A percentile compares a stretch with the other conserved stretches of the same genome.
Evolutionary conservation across 2,329 filamentous ascomycete species (phyloP).

Genomic region (Scytalidium sp.): DNA sequence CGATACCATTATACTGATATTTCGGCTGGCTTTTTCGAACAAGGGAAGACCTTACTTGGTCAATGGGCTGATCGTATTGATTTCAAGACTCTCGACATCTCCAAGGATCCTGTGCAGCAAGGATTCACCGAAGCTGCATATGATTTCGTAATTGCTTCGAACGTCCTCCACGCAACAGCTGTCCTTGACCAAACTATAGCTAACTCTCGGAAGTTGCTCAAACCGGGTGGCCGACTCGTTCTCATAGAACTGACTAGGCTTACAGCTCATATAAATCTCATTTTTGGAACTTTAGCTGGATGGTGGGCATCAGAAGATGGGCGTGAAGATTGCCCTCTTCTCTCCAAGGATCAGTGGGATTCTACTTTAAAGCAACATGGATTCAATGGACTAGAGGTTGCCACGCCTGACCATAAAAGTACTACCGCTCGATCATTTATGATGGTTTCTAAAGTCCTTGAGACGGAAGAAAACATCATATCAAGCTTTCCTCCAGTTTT

Average conservation of each 20-base stretch:
- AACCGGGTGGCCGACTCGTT: conserved; percentile 35
- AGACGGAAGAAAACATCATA: not conserved
- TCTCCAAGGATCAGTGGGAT: conserved; percentile 9
- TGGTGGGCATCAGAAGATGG: conserved; percentile 33
- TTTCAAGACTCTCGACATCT: conserved; percentile 31
- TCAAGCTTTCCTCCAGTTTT: not conserved
- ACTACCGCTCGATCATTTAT: not conserved
- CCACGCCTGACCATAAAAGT: conserved; percentile 2
- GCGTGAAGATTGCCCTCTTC: conserved; percentile 16
- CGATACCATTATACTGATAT: conserved; percentile 5
- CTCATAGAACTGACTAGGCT: conserved; percentile 15
- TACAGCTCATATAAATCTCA: conserved; percentile 1
- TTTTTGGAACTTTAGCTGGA: conserved; percentile 30
- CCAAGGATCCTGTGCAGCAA: conserved; percentile 21
- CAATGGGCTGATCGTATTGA: conserved; percentile 7
- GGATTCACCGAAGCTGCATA: conserved; percentile 26
- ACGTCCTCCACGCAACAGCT: conserved; percentile 35
- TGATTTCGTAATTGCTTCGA: conserved; percentile 34
- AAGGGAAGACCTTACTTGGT: conserved; percentile 23
- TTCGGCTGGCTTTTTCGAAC: conserved; percentile 3
- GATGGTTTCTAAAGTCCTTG: conserved; percentile 1
- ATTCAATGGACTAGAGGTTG: conserved; percentile 10
- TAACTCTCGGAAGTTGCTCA: conserved; percentile 33
- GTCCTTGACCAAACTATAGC: conserved; percentile 17
- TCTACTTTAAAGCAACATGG: conserved; percentile 2